A percentile compares a stretch with the other conserved stretches of the same genome.
phyloP scores from a whole-genome alignment of 2,329 filamentous ascomycete species.

The Fusarium tanahbumbuense region DNA sequence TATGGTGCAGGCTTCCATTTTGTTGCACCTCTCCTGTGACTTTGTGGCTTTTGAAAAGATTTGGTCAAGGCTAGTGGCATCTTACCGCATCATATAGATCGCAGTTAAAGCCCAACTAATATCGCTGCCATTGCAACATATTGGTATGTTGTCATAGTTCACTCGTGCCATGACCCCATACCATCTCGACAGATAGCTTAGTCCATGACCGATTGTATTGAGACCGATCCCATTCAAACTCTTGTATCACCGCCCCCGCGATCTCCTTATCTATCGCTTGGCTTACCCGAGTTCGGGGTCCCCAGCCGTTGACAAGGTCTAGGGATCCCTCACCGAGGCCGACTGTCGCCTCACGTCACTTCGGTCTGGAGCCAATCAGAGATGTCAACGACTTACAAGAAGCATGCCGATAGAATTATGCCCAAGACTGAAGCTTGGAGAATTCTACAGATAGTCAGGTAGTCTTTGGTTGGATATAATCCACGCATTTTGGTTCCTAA shows the following conservation, averaged over 20 bases:
- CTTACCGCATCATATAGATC: neutral
- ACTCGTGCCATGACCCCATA: neutral
- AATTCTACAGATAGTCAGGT: neutral
- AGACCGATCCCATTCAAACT: neutral
- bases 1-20: neutral
- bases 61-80: neutral
- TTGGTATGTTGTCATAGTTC: neutral
- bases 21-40: neutral
- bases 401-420: neutral
- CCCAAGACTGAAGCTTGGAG: neutral
- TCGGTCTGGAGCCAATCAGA: constrained; percentile 18
- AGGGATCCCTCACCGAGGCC: constrained; percentile 14
- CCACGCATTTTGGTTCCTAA: neutral
- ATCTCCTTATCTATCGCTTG: constrained; percentile 1
- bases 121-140: neutral
- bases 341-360: constrained; percentile 2
- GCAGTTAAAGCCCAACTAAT: neutral
- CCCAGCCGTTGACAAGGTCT: constrained; percentile 16
- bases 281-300: constrained; percentile 5
- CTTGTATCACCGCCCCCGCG: constrained; percentile 8
- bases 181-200: neutral
- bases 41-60: neutral
- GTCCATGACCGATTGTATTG: neutral
- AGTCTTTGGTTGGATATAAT: neutral
- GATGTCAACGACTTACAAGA: neutral